Evolutionary conservation across 1,284 basidiomycete genomes (phyloP).

Genomic region (Papiliotrema terrestris): DNA sequence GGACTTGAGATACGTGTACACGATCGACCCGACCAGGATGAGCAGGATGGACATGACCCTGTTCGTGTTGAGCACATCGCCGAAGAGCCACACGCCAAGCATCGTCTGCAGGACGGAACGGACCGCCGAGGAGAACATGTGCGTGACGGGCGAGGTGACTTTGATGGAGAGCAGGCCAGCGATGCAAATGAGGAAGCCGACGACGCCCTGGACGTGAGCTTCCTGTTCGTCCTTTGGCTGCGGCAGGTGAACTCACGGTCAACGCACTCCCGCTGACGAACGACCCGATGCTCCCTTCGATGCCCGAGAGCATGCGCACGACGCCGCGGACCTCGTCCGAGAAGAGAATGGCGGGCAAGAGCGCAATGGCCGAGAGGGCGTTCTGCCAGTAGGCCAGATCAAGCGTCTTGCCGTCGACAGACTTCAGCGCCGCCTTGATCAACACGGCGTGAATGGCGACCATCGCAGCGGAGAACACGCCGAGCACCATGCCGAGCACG

Average conservation of each 20-base stretch:
- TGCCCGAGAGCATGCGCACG: constrained; percentile 3
- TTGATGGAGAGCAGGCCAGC: constrained; percentile 27
- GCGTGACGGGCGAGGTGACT: constrained; percentile 29
- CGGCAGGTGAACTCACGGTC: constrained; percentile 12
- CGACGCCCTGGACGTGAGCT: constrained; percentile 13
- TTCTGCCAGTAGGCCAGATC: constrained; percentile 31
- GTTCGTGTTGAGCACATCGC: constrained; percentile 10
- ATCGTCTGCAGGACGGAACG: constrained; percentile 21
- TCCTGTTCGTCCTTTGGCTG: not conserved
- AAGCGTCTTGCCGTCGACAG: constrained; percentile 20
- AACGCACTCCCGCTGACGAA: constrained; percentile 14
- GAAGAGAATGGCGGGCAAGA: constrained; percentile 15
- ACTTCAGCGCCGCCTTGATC: constrained; percentile 24
- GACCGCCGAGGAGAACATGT: constrained; percentile 25
- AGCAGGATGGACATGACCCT: constrained; percentile 12
- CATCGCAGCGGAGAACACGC: constrained; percentile 18
- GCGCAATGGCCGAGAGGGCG: constrained; percentile 10
- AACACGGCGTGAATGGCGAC: constrained; percentile 31
- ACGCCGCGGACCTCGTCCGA: constrained; percentile 14
- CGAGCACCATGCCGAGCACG: constrained; percentile 32
- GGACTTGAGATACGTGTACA: constrained; percentile 13
- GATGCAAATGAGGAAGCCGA: constrained; percentile 27
- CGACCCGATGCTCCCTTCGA: constrained; percentile 3
- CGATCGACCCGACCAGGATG: constrained; percentile 8
- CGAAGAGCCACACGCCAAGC: constrained; percentile 11